phyloP scores from a whole-genome alignment of 768 basidiomycete species.

The Mycena vulgaris region DNA sequence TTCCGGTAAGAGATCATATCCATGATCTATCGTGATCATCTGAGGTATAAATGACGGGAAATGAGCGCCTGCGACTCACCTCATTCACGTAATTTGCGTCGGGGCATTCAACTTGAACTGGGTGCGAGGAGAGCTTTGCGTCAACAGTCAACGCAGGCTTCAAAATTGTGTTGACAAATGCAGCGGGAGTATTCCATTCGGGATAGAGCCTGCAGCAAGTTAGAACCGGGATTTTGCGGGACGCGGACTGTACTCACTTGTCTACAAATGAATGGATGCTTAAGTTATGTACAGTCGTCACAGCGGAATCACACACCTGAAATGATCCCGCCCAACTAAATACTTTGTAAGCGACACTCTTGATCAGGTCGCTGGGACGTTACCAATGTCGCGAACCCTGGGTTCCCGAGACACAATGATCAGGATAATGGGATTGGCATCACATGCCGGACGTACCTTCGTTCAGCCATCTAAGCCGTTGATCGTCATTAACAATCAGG shows the following conservation, averaged over 20 bases:
- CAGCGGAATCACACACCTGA: not conserved
- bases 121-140: slow-evolving; percentile 74
- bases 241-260: not conserved
- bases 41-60: too few relatives aligned
- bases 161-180: slow-evolving; percentile 69
- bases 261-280: not conserved
- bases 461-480: slow-evolving; percentile 30
- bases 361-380: not conserved
- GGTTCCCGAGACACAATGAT: not conserved
- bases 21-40: not conserved
- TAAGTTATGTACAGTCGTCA: not conserved
- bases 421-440: too few relatives aligned
- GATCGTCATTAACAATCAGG: too few relatives aligned
- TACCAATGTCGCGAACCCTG: slow-evolving; percentile 21
- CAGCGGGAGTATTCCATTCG: slow-evolving; percentile 72
- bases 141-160: slow-evolving; percentile 71
- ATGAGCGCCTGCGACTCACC: slow-evolving; percentile 44
- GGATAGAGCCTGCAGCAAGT: slow-evolving; percentile 45
- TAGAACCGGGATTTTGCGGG: not conserved
- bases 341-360: not conserved
- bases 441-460: slow-evolving; percentile 5
- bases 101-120: slow-evolving; percentile 76
- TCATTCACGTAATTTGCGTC: slow-evolving; percentile 73
- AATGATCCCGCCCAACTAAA: slow-evolving; percentile 6
- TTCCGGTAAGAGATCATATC: slow-evolving; percentile 22